phyloP scores from a whole-genome alignment of 306 rosid genomes.

The Datisca glomerata region DNA sequence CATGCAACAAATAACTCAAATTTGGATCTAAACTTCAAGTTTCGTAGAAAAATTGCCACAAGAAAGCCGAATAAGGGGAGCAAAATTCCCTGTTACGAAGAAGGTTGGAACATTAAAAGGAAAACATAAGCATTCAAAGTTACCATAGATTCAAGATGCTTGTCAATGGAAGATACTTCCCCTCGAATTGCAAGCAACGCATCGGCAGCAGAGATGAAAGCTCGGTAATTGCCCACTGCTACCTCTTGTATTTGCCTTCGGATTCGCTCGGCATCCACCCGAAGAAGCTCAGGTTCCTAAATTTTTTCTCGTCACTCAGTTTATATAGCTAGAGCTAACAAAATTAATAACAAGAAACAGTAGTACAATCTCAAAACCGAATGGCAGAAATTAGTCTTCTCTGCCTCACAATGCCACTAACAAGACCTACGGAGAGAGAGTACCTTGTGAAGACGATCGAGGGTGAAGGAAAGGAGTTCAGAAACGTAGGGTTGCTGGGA shows the following conservation, averaged over 20 bases:
- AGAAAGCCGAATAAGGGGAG: too few relatives aligned
- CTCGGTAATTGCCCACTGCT: conserved; percentile 81
- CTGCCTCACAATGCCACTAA: too few relatives aligned
- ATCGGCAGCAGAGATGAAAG: conserved; percentile 84
- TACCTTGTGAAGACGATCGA: conserved; percentile 95
- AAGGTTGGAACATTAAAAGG: background rate
- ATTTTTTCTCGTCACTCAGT: too few relatives aligned
- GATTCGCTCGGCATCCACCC: conserved; percentile 95
- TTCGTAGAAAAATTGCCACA: too few relatives aligned
- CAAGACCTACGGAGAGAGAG: too few relatives aligned
- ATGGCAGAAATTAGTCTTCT: too few relatives aligned
- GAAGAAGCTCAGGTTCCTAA: conserved; percentile 97
- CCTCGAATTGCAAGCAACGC: conserved; percentile 80
- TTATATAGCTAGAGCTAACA: too few relatives aligned
- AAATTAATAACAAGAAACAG: background rate
- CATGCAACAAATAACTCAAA: too few relatives aligned
- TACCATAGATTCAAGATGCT: conserved; percentile 47
- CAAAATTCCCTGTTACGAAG: background rate
- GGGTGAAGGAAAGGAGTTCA: conserved; percentile 92
- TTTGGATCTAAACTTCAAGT: too few relatives aligned
- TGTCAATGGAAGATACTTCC: conserved; percentile 58
- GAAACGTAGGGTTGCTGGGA: conserved; percentile 93
- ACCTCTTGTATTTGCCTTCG: conserved; percentile 99
- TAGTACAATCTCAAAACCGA: too few relatives aligned
- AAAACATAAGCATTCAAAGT: background rate